Conservation (phyloP, 441 rosid genomes). For the Melastoma candidum region DNA sequence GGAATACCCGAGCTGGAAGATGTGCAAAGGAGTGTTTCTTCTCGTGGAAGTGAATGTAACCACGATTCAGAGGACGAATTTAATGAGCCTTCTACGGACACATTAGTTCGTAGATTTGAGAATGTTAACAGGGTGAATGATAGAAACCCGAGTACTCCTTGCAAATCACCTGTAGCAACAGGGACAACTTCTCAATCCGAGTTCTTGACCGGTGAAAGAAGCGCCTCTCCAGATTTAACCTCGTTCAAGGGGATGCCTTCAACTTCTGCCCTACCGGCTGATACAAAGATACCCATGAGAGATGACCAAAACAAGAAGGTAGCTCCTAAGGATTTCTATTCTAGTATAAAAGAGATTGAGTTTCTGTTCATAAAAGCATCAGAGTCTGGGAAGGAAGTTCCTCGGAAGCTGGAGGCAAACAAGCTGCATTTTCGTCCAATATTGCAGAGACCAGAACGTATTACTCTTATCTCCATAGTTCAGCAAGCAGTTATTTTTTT, state of each 20-base stretch:
- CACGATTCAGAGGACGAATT: constrained; percentile 72
- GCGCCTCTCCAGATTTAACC: constrained; percentile 56
- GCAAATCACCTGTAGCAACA: constrained; percentile 27
- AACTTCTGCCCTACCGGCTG: constrained; percentile 21
- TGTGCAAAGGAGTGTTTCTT: constrained; percentile 40
- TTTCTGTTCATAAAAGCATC: constrained; percentile 16
- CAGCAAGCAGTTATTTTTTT: too few relatives aligned
- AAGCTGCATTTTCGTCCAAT: constrained; percentile 8
- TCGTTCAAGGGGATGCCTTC: constrained; percentile 44
- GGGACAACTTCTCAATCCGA: constrained; percentile 35
- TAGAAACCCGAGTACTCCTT: constrained; percentile 29
- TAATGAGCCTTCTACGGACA: constrained; percentile 59
- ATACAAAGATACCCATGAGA: constrained; percentile 37
- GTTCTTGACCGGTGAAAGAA: too few relatives aligned
- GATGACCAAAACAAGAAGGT: constrained; percentile 39
- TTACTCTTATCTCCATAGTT: not conserved
- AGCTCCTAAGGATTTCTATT: constrained; percentile 35
- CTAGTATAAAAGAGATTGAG: constrained; percentile 12
- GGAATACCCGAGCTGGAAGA: constrained; percentile 33
- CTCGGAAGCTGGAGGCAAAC: constrained; percentile 13
- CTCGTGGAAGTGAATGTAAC: constrained; percentile 44
- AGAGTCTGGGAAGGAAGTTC: constrained; percentile 15
- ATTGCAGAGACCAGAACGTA: constrained; percentile 9
- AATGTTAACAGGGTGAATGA: constrained; percentile 59
- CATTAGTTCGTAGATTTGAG: constrained; percentile 76